These are phyloP conservation scores for Floccularia luteovirens DNA, from an alignment of 768 basidiomycete genomes.

Conservation along the genomic window DNA sequence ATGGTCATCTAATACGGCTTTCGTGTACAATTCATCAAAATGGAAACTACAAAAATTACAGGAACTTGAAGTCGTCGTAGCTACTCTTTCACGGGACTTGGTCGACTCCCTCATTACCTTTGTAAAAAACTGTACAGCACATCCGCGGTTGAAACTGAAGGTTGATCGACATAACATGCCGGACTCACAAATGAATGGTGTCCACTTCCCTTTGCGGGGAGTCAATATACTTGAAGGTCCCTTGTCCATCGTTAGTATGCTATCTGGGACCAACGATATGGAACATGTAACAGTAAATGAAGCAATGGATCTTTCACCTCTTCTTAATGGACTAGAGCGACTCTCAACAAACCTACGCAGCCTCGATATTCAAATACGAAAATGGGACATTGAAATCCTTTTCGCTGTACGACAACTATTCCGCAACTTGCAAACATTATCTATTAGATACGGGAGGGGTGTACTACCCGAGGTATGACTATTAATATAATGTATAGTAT, in stretches of 20 bases:
- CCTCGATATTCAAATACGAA: slow-evolving; percentile 15
- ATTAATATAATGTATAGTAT: neutral
- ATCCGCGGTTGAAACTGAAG: slow-evolving; percentile 10
- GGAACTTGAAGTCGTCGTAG: slow-evolving; percentile 12
- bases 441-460: slow-evolving; percentile 16
- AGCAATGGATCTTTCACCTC: slow-evolving; percentile 9
- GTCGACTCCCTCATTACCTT: slow-evolving; percentile 16
- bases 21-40: slow-evolving; percentile 6
- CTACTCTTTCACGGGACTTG: slow-evolving; percentile 18
- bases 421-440: slow-evolving; percentile 9
- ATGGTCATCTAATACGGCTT: slow-evolving; percentile 9
- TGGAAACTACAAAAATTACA: slow-evolving; percentile 10
- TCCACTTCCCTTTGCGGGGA: slow-evolving; percentile 13
- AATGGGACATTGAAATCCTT: slow-evolving; percentile 22
- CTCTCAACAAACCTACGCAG: slow-evolving; percentile 12
- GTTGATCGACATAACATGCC: slow-evolving; percentile 18
- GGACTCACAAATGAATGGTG: slow-evolving; percentile 14
- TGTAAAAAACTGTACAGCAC: slow-evolving; percentile 12
- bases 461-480: slow-evolving; percentile 14
- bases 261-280: slow-evolving; percentile 8
- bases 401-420: slow-evolving; percentile 20
- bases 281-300: slow-evolving; percentile 15
- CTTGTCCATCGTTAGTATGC: slow-evolving; percentile 12
- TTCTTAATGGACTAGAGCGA: slow-evolving; percentile 14
- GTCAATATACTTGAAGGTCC: slow-evolving; percentile 21